phyloP scores from a whole-genome alignment of 1,284 basidiomycete genomes.

The Coniferiporia weirii region DNA sequence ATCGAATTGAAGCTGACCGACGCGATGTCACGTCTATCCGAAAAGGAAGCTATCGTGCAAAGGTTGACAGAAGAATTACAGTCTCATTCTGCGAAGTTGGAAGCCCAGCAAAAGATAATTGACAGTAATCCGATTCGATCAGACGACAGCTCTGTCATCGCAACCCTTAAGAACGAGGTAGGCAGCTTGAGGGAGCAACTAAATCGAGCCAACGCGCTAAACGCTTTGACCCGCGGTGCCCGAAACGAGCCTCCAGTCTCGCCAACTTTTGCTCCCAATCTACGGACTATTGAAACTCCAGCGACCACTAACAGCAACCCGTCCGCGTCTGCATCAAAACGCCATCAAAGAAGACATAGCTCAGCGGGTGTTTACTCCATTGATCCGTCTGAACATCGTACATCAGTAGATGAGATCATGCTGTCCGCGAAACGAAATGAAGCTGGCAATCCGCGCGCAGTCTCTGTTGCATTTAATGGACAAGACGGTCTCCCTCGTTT shows the following conservation, averaged over 20 bases:
- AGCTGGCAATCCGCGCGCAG: conserved; percentile 78
- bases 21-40: conserved; percentile 61
- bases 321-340: conserved; percentile 33
- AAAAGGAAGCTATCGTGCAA: conserved; percentile 83
- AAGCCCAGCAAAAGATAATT: conserved; percentile 70
- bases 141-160: conserved; percentile 83
- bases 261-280: conserved; percentile 72
- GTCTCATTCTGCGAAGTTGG: conserved; percentile 71
- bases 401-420: conserved; percentile 78
- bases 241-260: conserved; percentile 71
- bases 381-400: conserved; percentile 54
- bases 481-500: conserved; percentile 68
- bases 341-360: conserved; percentile 80
- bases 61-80: conserved; percentile 77
- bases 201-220: conserved; percentile 88
- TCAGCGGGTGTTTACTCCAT: conserved; percentile 76
- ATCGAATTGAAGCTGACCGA: conserved; percentile 83
- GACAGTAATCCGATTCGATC: conserved; percentile 56
- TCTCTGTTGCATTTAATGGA: conserved; percentile 86
- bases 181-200: conserved; percentile 91
- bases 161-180: conserved; percentile 88
- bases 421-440: conserved; percentile 71
- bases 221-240: conserved; percentile 68
- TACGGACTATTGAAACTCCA: conserved; percentile 53
- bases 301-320: conserved; percentile 34